Conservation (phyloP, 768 basidiomycete species). For the Ramaria rubella region DNA sequence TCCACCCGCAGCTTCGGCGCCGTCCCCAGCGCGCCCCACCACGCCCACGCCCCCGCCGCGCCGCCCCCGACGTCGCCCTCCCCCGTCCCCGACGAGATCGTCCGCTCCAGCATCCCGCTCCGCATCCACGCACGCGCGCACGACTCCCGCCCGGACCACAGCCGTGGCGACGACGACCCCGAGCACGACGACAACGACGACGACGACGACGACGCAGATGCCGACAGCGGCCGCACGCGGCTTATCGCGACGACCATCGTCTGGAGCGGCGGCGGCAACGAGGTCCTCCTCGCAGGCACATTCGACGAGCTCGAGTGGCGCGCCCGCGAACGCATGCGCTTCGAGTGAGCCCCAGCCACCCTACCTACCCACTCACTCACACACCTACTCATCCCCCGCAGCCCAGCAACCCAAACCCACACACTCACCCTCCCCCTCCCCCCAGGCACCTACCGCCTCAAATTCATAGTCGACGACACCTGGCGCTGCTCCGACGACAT, state of each 20-base stretch:
- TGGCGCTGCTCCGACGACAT: conserved; percentile 53
- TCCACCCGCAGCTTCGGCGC: conserved; percentile 37
- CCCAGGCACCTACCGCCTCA: conserved; percentile 89
- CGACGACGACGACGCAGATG: neutral
- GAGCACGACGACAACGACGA: neutral
- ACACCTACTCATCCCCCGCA: conserved; percentile 29
- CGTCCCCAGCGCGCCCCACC: neutral
- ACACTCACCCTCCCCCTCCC: conserved; percentile 43
- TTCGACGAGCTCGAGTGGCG: conserved; percentile 74
- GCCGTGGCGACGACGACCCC: neutral
- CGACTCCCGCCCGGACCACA: no score
- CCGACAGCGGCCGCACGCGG: neutral
- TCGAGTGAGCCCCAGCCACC: neutral
- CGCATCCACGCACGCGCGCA: conserved; percentile 1
- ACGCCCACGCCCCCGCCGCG: neutral
- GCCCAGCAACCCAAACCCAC: conserved; percentile 26
- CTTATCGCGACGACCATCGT: conserved; percentile 35
- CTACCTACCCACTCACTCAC: neutral
- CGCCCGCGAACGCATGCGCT: conserved; percentile 1
- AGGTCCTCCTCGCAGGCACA: conserved; percentile 62
- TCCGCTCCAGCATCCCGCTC: conserved; percentile 7
- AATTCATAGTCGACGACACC: conserved; percentile 89
- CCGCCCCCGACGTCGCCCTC: neutral
- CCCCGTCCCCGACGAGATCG: neutral
- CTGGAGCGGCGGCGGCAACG: conserved; percentile 60